phyloP scores from a whole-genome alignment of 2,329 filamentous ascomycete species.

The Basipetospora sp. region DNA sequence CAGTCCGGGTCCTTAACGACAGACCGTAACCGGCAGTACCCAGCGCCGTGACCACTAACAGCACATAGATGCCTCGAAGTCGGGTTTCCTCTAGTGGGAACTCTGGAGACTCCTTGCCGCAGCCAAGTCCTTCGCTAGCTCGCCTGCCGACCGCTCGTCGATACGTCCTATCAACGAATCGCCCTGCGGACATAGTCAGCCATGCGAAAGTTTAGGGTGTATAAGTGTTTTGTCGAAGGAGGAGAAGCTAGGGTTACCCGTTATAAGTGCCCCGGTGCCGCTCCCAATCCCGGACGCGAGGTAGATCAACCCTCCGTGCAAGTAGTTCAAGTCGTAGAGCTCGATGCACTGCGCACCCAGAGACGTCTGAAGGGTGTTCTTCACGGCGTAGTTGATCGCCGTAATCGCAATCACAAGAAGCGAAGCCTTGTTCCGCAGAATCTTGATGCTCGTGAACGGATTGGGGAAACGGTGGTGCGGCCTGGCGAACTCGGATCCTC shows the following conservation, averaged over 20 bases:
- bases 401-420: slow-evolving; percentile 7
- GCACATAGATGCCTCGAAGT: slow-evolving; percentile 2
- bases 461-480: slow-evolving; percentile 7
- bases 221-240: too few species aligned
- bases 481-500: not conserved
- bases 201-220: too few species aligned
- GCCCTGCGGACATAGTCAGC: not conserved
- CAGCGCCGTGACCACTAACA: slow-evolving; percentile 3
- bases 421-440: slow-evolving; percentile 6
- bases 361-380: slow-evolving; percentile 8
- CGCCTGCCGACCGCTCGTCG: not conserved
- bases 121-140: not conserved
- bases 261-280: not conserved
- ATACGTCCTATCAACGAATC: not conserved
- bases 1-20: not conserved
- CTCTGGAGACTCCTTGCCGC: slow-evolving; percentile 5
- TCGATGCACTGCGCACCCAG: slow-evolving; percentile 7
- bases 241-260: slow-evolving; percentile 1
- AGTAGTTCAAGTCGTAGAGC: slow-evolving; percentile 10
- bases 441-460: slow-evolving; percentile 8
- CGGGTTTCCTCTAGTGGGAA: slow-evolving; percentile 3
- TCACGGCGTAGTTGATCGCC: slow-evolving; percentile 9
- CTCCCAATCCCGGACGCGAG: slow-evolving; percentile 7
- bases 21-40: slow-evolving; percentile 3
- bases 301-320: slow-evolving; percentile 9